Evolutionary conservation across 2,329 filamentous ascomycete species (phyloP), one percentile per base, ranked within the genome.

Genomic region (Coniochaeta hoffmannii): DNA sequence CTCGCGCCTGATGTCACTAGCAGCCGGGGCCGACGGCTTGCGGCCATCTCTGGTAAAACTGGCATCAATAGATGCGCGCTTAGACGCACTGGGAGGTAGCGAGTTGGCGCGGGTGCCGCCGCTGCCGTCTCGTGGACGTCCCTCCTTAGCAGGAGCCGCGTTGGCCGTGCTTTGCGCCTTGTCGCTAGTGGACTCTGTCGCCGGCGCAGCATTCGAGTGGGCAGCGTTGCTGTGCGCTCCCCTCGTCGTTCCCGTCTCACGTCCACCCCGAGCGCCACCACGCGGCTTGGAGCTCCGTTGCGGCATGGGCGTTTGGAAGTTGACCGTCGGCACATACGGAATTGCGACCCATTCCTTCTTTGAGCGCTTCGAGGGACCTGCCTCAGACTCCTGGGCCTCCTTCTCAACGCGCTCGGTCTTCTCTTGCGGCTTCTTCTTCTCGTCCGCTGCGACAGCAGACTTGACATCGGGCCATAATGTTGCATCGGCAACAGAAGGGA

Each of bases 381-480:
- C 63, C 55, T 83, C 73, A n/a, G n/a, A n/a, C n/a, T 80, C 84
- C 59, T 85, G 79, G 44, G 71, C 73, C 59, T 89, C 86, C 50
- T 86, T 82, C 59, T 89, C 86, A 49, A 83, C 78, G 12, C 79
- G 77, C 22, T 82, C 75, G 31, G 76, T 71, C 69, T 90, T 90
- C 55, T 86, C 79, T 54, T 83, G 77, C 1, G 77, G 72, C 69
- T 90, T 91, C 65, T 86, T 86, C 72, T 89, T 89, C 59, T 88
- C 82, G 60, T 78, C 75, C 49, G 71, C 71, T 52, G 86, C 85
- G 15, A 51, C 49, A 53, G 87, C 83, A 52, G 79, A 86, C 63
- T 96, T 90, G 0, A 91, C 91, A 2, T 93, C 97, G 15, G 94
- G 94, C 94, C 94, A 99, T 19, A 85, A 85, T 54, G 83, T 76